phyloP scores from a whole-genome alignment of 805 yeast species.

The Lipomyces kockii region DNA sequence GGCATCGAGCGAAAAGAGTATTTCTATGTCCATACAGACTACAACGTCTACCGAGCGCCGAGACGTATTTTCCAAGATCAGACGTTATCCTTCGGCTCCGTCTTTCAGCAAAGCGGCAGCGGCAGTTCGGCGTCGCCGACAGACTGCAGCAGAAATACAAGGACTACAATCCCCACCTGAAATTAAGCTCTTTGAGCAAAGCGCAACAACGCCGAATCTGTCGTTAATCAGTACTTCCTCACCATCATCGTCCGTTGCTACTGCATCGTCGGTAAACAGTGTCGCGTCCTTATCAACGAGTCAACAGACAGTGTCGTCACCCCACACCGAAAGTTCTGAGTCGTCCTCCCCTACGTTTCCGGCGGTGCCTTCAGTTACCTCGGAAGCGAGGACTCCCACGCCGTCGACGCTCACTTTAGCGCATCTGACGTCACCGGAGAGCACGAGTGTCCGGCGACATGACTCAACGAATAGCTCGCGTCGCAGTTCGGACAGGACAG shows the following conservation, averaged over 20 bases:
- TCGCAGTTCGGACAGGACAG: constrained; percentile 14
- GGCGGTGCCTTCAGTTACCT: constrained; percentile 14
- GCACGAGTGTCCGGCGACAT: not conserved
- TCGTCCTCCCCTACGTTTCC: constrained; percentile 3
- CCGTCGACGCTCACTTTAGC: not conserved
- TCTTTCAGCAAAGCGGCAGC: constrained; percentile 29
- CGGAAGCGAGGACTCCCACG: not conserved
- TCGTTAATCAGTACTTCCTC: not conserved
- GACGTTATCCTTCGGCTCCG: constrained; percentile 35
- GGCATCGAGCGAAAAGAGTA: not conserved
- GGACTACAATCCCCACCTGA: constrained; percentile 6
- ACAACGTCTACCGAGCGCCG: not conserved
- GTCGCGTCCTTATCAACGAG: constrained; percentile 5
- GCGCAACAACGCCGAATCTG: not conserved
- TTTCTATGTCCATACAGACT: not conserved
- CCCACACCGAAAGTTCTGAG: not conserved
- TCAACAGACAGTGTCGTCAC: constrained; percentile 1
- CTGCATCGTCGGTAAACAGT: constrained; percentile 3
- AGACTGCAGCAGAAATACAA: constrained; percentile 20
- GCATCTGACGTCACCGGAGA: not conserved
- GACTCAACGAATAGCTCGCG: constrained; percentile 10
- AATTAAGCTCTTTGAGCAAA: not conserved
- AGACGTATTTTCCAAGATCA: constrained; percentile 14
- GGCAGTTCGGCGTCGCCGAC: constrained; percentile 30
- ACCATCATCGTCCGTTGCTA: constrained; percentile 5